Evolutionary conservation across 768 basidiomycete species (phyloP).

Genomic region (Kwoniella sp.): DNA sequence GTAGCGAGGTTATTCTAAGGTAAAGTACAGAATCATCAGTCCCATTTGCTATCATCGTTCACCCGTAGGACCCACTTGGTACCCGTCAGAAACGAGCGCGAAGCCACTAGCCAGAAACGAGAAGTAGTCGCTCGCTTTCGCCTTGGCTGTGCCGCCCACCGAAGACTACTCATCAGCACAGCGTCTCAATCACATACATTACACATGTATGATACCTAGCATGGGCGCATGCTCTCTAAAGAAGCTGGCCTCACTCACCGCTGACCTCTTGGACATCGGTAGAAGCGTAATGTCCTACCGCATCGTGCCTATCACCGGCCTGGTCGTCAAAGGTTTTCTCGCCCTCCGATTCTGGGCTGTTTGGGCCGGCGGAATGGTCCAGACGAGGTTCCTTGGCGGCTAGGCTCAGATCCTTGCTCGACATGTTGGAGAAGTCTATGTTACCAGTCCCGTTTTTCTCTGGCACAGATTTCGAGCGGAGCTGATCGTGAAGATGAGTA

Average conservation of each 20-base stretch:
- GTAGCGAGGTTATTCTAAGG: constrained; percentile 38
- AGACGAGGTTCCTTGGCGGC: background rate
- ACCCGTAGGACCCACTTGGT: constrained; percentile 23
- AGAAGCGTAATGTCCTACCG: background rate
- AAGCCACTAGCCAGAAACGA: constrained; percentile 40
- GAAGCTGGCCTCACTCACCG: background rate
- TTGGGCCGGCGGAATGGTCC: background rate
- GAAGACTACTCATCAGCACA: background rate
- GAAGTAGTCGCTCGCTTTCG: constrained; percentile 38
- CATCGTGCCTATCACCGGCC: background rate
- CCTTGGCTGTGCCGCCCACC: constrained; percentile 11
- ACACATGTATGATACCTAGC: too few species aligned
- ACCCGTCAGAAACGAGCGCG: constrained; percentile 43
- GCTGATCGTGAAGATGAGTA: too few species aligned
- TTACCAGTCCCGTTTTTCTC: too few species aligned
- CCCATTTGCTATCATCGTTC: background rate
- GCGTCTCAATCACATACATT: too few species aligned
- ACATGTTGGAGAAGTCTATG: background rate
- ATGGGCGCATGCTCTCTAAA: background rate
- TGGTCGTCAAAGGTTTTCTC: background rate
- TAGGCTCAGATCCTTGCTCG: background rate
- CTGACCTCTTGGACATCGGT: constrained; percentile 6
- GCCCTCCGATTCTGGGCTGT: background rate
- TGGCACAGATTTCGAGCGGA: too few species aligned
- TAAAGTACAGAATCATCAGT: background rate